Evolutionary conservation across 176 grass and related monocot genomes (phyloP).

Genomic region (Musa troglodytarum): DNA sequence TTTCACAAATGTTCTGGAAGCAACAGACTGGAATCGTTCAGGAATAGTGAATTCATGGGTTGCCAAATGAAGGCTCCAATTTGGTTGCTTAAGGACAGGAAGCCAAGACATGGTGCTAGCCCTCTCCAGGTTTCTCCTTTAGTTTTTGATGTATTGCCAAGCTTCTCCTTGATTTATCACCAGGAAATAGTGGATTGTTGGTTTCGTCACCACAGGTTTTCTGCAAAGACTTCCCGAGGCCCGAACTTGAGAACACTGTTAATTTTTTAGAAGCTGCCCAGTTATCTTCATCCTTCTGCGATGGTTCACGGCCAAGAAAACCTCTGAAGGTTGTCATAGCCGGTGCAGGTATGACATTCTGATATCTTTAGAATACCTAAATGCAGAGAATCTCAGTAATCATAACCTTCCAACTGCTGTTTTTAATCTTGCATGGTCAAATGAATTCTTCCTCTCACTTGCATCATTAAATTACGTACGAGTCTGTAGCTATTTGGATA

Average conservation of each 20-base stretch:
- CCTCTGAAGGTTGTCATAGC: constrained; percentile 78
- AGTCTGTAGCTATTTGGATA: neutral
- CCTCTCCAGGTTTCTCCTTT: constrained; percentile 38
- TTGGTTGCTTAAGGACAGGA: constrained; percentile 30
- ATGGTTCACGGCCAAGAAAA: constrained; percentile 43
- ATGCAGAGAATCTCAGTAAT: neutral
- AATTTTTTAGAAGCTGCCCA: constrained; percentile 88
- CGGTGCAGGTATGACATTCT: constrained; percentile 62
- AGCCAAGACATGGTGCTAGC: constrained; percentile 23
- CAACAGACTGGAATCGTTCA: constrained; percentile 23
- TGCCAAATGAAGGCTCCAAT: constrained; percentile 21
- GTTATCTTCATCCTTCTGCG: constrained; percentile 63
- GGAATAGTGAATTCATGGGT: constrained; percentile 22
- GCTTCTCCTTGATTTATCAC: neutral
- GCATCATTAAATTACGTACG: neutral
- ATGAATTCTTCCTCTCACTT: neutral
- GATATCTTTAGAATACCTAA: no score
- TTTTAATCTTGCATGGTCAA: neutral
- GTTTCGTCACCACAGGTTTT: constrained; percentile 43
- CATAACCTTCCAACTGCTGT: neutral
- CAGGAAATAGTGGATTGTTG: constrained; percentile 11
- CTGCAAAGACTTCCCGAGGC: constrained; percentile 62
- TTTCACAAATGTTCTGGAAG: constrained; percentile 23
- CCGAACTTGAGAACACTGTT: constrained; percentile 62
- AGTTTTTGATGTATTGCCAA: constrained; percentile 13